These are phyloP conservation scores for Cryphonectria parasitica DNA, from an alignment of 2,329 filamentous ascomycete species.

Conservation along the genomic window DNA sequence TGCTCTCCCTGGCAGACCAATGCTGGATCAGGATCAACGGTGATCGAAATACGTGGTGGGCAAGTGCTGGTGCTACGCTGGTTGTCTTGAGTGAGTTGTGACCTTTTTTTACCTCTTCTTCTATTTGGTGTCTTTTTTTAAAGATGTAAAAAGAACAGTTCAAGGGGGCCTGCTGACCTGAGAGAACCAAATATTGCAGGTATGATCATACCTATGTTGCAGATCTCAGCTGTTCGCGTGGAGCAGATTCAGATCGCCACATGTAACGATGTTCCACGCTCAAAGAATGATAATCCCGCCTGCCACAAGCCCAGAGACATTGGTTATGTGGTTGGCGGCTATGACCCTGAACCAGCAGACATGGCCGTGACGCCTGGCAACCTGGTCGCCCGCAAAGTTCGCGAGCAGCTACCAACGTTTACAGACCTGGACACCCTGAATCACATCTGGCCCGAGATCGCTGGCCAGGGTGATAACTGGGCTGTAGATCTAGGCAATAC, in stretches of 20 bases:
- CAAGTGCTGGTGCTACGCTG: slow-evolving; percentile 12
- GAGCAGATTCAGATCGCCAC: slow-evolving; percentile 14
- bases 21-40: slow-evolving; percentile 16
- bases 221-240: slow-evolving; percentile 12
- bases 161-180: not conserved
- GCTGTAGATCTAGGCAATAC: slow-evolving; percentile 11
- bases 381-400: slow-evolving; percentile 15
- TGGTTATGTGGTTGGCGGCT: slow-evolving; percentile 12
- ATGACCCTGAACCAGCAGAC: slow-evolving; percentile 19
- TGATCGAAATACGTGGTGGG: slow-evolving; percentile 14
- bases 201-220: slow-evolving; percentile 15
- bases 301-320: slow-evolving; percentile 13
- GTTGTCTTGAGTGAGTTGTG: slow-evolving; percentile 12
- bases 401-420: slow-evolving; percentile 3
- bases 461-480: slow-evolving; percentile 14
- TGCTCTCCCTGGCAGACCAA: slow-evolving; percentile 11
- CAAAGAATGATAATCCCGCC: slow-evolving; percentile 1
- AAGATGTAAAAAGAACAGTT: not conserved
- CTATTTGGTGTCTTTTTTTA: too few species aligned
- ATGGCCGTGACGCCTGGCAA: slow-evolving; percentile 16
- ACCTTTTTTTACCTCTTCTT: too few species aligned
- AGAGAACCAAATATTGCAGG: not conserved
- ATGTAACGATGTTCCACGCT: slow-evolving; percentile 14
- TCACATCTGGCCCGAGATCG: slow-evolving; percentile 10
- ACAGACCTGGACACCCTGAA: slow-evolving; percentile 16